Base-by-base conservation (phyloP, 2,329 filamentous ascomycete species). In the Pseudocercospora musae region DNA sequence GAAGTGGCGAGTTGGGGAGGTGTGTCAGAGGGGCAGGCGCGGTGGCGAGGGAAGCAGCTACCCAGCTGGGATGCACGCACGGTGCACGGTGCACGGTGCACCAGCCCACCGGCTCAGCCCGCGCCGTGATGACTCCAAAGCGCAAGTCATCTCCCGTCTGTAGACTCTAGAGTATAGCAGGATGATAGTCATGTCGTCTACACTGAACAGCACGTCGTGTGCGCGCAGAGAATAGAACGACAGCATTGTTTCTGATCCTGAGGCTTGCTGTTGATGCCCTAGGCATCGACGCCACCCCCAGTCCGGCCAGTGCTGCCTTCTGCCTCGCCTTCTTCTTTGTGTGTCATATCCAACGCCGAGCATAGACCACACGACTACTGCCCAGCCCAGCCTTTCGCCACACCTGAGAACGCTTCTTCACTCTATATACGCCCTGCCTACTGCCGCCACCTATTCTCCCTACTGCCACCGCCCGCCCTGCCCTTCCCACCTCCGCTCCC, bases 401-500 rank as follows among this genome's bases (percentile, higher is more conserved):
- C n/a, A n/a, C n/a, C n/a, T n/a, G n/a, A n/a, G n/a, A n/a, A n/a
- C n/a, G n/a, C n/a, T n/a, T n/a, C n/a, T n/a, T n/a, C n/a, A n/a
- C n/a, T n/a, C n/a, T n/a, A n/a, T n/a, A n/a, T n/a, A n/a, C n/a
- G 27, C 18, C 18, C 25, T 40, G 21, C 23, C 48, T 29, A 37
- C 27, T 42, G 37, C 29, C 50, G 52, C 52, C 33, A 52, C 53
- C 10, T 20, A 2, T 18, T 20, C 15, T 25, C 27, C 57, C n/a
- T n/a, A n/a, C n/a, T n/a, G n/a, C n/a, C 31, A 46, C 53, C 50
- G 25, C 31, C 29, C 44, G n/a, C 29, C 13, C 27, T 58, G 9
- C 21, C 27, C 33, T 37, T 52, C n/a, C 25, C 62, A 29, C 29
- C 46, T 57, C 57, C 59, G 31, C 55, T 48, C 54, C 55, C 59